These are phyloP conservation scores for Pascua sp. DNA, from an alignment of 1,284 basidiomycete genomes.

Conservation along the genomic window DNA sequence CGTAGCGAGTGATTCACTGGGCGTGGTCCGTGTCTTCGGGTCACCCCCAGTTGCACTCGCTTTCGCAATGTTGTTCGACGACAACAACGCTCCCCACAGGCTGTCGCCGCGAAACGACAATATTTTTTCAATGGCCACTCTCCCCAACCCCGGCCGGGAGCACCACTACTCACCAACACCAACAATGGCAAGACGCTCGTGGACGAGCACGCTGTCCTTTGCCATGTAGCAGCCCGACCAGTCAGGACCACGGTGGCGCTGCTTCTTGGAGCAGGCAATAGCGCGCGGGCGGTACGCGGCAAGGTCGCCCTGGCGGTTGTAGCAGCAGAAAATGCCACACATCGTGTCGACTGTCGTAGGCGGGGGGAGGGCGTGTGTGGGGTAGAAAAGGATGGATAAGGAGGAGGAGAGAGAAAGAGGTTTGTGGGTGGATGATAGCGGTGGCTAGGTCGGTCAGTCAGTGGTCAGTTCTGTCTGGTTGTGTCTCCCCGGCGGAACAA, in stretches of 20 bases:
- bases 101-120: neutral
- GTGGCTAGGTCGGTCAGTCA: neutral
- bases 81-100: neutral
- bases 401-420: neutral
- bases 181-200: conserved; percentile 93
- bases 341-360: conserved; percentile 50
- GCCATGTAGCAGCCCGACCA: conserved; percentile 93
- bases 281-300: conserved; percentile 64
- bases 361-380: neutral
- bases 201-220: conserved; percentile 73
- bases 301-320: conserved; percentile 72
- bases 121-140: neutral
- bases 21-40: too few relatives aligned
- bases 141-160: neutral
- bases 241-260: conserved; percentile 90
- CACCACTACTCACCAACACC: conserved; percentile 75
- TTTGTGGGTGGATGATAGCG: neutral
- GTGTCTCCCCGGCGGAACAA: too few relatives aligned
- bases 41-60: too few relatives aligned
- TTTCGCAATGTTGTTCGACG: neutral
- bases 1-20: neutral
- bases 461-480: neutral
- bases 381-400: neutral
- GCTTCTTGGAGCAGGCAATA: conserved; percentile 80
- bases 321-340: conserved; percentile 86